Conservation (phyloP, 2,329 filamentous ascomycete species). For the Aspergillus sp. region DNA sequence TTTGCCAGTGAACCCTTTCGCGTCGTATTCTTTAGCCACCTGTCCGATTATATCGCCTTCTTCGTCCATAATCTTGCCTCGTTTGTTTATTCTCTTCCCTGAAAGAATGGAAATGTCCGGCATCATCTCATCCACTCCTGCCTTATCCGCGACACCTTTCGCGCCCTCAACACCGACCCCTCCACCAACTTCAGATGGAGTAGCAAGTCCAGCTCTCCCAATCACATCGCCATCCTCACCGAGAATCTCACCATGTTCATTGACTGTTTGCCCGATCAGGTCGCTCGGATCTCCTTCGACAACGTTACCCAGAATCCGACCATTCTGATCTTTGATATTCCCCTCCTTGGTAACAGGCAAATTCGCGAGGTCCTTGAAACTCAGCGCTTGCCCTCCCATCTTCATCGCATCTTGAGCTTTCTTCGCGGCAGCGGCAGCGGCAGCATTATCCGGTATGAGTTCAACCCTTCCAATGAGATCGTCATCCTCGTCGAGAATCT, state of each 20-base stretch:
- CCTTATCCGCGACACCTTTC: conserved; percentile 6
- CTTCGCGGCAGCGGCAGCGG: conserved; percentile 4
- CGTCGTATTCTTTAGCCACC: conserved; percentile 3
- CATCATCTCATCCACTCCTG: background rate
- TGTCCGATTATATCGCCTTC: conserved; percentile 6
- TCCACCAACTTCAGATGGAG: conserved; percentile 2
- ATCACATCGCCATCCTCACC: conserved; percentile 30
- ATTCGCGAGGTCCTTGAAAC: too few species aligned
- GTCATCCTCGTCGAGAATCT: conserved; percentile 20
- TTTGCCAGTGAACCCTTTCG: conserved; percentile 8
- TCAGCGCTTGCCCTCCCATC: too few species aligned
- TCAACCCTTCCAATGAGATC: conserved; percentile 36
- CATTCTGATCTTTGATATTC: conserved; percentile 12
- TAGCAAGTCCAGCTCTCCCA: conserved; percentile 29
- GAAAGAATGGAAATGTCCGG: conserved; percentile 1
- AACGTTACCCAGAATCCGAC: conserved; percentile 34
- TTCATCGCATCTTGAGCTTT: too few species aligned
- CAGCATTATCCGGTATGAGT: conserved; percentile 11
- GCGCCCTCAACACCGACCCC: conserved; percentile 13
- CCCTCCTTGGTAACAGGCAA: conserved; percentile 3
- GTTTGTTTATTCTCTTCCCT: too few species aligned
- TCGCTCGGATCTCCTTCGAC: conserved; percentile 38
- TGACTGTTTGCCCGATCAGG: conserved; percentile 35
- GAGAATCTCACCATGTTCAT: conserved; percentile 31
- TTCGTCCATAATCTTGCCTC: background rate